Conservation (phyloP, 2,329 filamentous ascomycete genomes). For the Corinectria fuckeliana region DNA sequence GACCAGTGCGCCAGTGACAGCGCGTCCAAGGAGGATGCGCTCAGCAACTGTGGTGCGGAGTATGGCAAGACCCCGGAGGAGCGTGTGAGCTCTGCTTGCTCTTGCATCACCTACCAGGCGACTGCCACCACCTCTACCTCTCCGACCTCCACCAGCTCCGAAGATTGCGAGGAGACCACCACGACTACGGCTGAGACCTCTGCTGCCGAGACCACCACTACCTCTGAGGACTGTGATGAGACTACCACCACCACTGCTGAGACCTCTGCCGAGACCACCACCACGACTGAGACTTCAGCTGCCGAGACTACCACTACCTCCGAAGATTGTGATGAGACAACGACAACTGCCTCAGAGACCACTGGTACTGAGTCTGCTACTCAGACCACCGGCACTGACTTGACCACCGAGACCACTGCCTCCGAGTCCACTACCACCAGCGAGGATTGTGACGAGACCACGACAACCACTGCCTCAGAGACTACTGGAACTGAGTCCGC, state of each 20-base stretch:
- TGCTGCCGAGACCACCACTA: constrained; percentile 10
- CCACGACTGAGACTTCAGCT: constrained; percentile 16
- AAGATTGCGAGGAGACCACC: not conserved
- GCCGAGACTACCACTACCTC: constrained; percentile 9
- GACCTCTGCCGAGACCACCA: constrained; percentile 14
- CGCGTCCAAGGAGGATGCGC: constrained; percentile 34
- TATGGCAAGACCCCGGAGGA: not conserved
- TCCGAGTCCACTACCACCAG: not conserved
- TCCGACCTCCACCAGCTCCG: constrained; percentile 1
- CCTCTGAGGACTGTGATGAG: not conserved
- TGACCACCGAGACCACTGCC: not conserved
- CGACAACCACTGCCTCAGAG: no score
- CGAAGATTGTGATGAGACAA: no score
- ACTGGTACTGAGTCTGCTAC: not conserved
- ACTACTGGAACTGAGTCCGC: no score
- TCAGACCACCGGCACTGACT: constrained; percentile 6
- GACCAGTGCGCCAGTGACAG: constrained; percentile 33
- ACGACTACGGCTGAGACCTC: constrained; percentile 16
- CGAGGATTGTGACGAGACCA: not conserved
- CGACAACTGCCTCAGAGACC: constrained; percentile 2
- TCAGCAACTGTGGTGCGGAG: constrained; percentile 39
- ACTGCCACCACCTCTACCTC: constrained; percentile 13
- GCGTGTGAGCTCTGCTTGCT: constrained; percentile 44
- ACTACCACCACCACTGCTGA: constrained; percentile 1
- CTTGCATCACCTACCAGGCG: constrained; percentile 46